Base-by-base conservation (phyloP, 202 grass and related monocot genomes). In the Panicum hallii region DNA sequence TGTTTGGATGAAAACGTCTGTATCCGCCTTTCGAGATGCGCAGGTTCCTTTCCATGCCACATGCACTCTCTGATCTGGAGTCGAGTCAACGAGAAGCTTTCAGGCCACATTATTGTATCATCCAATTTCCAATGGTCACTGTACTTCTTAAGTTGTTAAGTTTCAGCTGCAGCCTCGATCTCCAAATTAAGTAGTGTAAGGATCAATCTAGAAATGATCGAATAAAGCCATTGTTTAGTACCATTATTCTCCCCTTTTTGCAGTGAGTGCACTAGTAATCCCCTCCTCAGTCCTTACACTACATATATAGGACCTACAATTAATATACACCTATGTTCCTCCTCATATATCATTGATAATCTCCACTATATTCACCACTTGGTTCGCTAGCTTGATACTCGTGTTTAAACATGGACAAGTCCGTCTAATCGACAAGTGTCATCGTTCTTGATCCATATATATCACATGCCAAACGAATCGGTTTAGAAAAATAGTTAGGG, bases 1-100 rank as follows among this genome's bases (percentile, higher is more conserved):
- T 52, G n/a, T 28, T 58, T 28, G 26, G 14, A 44, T 65, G 38
- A n/a, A n/a, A 88, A 78, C 83, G 13, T 73, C 46, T 70, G 14
- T 22, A n/a, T 58, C 26, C 26, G 26, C 10, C 36, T 77, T 53
- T 78, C n/a, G 22, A 56, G 47, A 79, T 40, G 42, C 69, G 69
- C 58, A 45, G 13, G 10, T 67, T 62, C 9, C 50, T 49, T 84
- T 46, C 41, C 13, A 67, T 22, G 5, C 36, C 36, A 12, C 72
- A 67, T 68, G 49, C 38, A 46, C 26, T 26, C 10, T 53, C 7
- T 11, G 32, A 75, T 66, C 5, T 19, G 20, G 52, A 32, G 2
- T 54, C 3, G 22, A 47, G 22, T 60, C 36, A 12, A 41, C 14
- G 16, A 15, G 26, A 15, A 28, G 63, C 34, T 55, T 10, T 23